These are phyloP conservation scores for Kodamaea derodonti DNA, from an alignment of 1,139 yeast genomes.

Conservation along the genomic window DNA sequence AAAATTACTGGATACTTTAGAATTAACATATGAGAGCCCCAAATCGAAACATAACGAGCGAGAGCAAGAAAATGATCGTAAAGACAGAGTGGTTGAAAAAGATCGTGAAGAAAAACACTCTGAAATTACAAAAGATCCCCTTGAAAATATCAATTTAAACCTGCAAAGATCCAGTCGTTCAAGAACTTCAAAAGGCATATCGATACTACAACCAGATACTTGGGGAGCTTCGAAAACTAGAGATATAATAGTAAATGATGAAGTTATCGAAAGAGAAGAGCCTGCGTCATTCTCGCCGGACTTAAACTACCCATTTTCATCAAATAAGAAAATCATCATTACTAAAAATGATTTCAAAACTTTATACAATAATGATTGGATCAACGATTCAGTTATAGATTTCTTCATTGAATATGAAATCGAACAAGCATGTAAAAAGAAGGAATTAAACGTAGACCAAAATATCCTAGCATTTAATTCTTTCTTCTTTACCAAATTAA, in stretches of 20 bases:
- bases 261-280: slow-evolving; percentile 8
- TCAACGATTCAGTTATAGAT: slow-evolving; percentile 70
- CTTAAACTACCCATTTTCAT: slow-evolving; percentile 46
- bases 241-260: neutral
- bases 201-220: slow-evolving; percentile 1
- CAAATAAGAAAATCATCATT: slow-evolving; percentile 47
- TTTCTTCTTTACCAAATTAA: slow-evolving; percentile 73
- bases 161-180: slow-evolving; percentile 1
- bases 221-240: neutral
- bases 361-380: slow-evolving; percentile 68
- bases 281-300: slow-evolving; percentile 44
- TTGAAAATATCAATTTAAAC: too few relatives aligned
- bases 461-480: slow-evolving; percentile 69
- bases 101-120: too few relatives aligned
- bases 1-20: too few relatives aligned
- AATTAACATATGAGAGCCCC: too few relatives aligned
- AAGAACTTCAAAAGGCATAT: slow-evolving; percentile 1
- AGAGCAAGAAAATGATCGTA: too few relatives aligned
- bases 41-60: too few relatives aligned
- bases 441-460: slow-evolving; percentile 12
- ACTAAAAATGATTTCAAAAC: slow-evolving; percentile 63
- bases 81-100: too few relatives aligned
- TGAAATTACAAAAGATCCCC: too few relatives aligned
- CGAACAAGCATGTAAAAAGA: slow-evolving; percentile 33
- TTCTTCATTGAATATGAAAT: slow-evolving; percentile 61